Evolutionary conservation across 257 asterid genomes (phyloP).

Genomic region (Prunella vulgaris): DNA sequence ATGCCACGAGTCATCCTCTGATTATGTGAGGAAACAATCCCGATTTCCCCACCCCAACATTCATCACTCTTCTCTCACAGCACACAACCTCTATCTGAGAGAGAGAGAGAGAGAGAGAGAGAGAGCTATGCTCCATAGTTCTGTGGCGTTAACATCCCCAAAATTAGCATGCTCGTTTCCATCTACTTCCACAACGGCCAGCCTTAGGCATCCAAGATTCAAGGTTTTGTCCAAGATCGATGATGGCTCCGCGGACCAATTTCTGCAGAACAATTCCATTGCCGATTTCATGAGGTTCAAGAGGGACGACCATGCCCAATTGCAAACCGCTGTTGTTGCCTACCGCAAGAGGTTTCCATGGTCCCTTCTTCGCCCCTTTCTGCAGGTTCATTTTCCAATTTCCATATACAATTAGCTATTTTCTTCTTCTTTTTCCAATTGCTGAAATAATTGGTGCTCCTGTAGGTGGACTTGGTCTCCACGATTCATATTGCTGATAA

Average conservation of each 20-base stretch:
- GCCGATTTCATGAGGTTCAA: conserved; percentile 94
- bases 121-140: conserved; percentile 50
- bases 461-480: conserved; percentile 94
- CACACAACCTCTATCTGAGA: conserved; percentile 23
- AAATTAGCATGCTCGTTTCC: conserved; percentile 37
- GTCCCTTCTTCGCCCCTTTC: conserved; percentile 83
- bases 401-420: background rate
- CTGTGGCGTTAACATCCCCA: conserved; percentile 44
- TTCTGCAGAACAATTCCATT: conserved; percentile 63
- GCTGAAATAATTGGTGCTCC: background rate
- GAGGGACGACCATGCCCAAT: conserved; percentile 46
- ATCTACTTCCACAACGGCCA: conserved; percentile 27
- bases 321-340: conserved; percentile 85
- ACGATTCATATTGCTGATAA: conserved; percentile 97
- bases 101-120: background rate
- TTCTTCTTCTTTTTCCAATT: background rate
- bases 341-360: conserved; percentile 93
- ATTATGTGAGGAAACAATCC: background rate
- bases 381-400: conserved; percentile 42
- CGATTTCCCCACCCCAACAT: background rate
- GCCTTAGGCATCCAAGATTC: conserved; percentile 29
- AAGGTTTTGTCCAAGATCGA: conserved; percentile 35
- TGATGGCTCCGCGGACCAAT: conserved; percentile 53
- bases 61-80: conserved; percentile 6
- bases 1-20: background rate